Percentiles rank a stretch among this genome's conserved stretches.
Conservation (phyloP, 345 rosid genomes). For the Triadica sebifera region DNA sequence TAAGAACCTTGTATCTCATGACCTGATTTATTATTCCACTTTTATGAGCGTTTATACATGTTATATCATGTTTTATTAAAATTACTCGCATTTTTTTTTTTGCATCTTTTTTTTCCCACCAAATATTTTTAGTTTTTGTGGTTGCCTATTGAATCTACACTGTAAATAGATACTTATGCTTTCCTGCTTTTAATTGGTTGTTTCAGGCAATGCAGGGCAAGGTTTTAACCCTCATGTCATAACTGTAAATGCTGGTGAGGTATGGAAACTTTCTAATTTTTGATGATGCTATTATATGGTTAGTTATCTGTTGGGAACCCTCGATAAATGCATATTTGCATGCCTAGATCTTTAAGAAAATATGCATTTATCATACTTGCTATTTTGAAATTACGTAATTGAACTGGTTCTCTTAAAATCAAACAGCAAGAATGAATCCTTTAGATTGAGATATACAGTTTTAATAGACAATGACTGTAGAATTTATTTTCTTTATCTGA, state of each 20-base stretch:
- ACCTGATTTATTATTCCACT: not conserved
- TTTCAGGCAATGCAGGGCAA: conserved; percentile 68
- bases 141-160: not conserved
- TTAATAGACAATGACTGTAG: not conserved
- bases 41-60: not conserved
- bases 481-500: not conserved
- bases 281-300: not conserved
- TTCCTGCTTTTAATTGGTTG: conserved; percentile 14
- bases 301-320: not conserved
- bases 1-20: not conserved
- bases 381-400: not conserved
- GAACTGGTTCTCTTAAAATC: not conserved
- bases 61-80: not conserved
- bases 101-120: not conserved
- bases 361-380: not conserved
- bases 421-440: not conserved
- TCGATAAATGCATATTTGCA: not conserved
- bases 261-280: conserved; percentile 30
- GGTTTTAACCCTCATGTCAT: conserved; percentile 78
- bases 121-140: not conserved
- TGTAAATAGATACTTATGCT: conserved; percentile 1
- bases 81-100: not conserved
- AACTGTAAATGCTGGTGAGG: conserved; percentile 78
- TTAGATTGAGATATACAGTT: not conserved
- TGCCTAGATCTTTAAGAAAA: not conserved